Conservation (phyloP, 352 stramenopile species). For the Pythium biforme region DNA sequence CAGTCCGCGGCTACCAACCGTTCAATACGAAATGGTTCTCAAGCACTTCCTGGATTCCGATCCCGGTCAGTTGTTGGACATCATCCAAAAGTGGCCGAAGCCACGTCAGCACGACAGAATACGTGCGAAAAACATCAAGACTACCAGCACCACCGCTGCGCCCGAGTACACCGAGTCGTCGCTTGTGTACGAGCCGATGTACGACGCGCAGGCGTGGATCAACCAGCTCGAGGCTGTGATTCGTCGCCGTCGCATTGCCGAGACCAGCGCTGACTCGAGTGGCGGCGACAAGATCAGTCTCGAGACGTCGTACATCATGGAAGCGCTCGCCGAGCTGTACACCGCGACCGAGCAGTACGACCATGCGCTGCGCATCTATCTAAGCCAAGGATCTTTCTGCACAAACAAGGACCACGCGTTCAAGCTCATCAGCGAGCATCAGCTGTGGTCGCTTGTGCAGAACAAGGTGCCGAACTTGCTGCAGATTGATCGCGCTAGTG, state of each 20-base stretch:
- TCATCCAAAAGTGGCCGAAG: conserved; percentile 85
- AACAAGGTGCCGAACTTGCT: conserved; percentile 80
- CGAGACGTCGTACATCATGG: conserved; percentile 82
- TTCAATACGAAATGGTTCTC: conserved; percentile 85
- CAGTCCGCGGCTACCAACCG: conserved; percentile 58
- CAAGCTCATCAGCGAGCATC: conserved; percentile 81
- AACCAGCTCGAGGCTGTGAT: conserved; percentile 78
- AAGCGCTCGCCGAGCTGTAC: conserved; percentile 79
- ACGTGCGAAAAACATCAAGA: conserved; percentile 12
- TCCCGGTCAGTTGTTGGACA: conserved; percentile 65
- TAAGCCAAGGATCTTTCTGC: conserved; percentile 81
- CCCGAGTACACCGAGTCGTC: conserved; percentile 74
- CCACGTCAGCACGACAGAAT: conserved; percentile 44
- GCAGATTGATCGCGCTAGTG: conserved; percentile 67
- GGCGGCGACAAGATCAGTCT: conserved; percentile 59
- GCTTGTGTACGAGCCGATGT: conserved; percentile 73
- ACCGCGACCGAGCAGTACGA: conserved; percentile 82
- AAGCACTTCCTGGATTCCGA: conserved; percentile 85
- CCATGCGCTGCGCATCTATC: conserved; percentile 78
- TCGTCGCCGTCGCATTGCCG: conserved; percentile 63
- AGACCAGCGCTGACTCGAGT: conserved; percentile 30
- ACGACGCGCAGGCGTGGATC: conserved; percentile 80
- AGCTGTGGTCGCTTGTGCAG: conserved; percentile 73
- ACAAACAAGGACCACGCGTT: conserved; percentile 86
- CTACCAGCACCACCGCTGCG: conserved; percentile 24